A percentile compares a stretch with the other conserved stretches of the same genome.
Evolutionary conservation across 2,329 filamentous ascomycete genomes (phyloP).

Genomic region (Ceratocystis huliohia): DNA sequence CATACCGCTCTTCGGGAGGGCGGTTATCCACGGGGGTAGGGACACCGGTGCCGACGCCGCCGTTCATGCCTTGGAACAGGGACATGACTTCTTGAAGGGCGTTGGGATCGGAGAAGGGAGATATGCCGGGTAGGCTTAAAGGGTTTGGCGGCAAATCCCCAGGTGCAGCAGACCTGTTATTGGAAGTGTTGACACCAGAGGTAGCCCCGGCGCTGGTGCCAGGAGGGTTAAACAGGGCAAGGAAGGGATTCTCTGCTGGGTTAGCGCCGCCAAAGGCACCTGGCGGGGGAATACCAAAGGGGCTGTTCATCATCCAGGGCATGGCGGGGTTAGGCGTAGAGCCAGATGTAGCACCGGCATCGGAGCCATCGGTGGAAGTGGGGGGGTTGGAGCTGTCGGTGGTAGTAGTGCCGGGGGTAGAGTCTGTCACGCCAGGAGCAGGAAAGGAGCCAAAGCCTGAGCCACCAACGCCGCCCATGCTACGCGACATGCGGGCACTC

Average conservation of each 20-base stretch:
- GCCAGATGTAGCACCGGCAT: constrained; percentile 22
- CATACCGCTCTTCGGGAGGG: constrained; percentile 87
- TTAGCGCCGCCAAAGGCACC: constrained; percentile 23
- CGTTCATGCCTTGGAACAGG: constrained; percentile 7
- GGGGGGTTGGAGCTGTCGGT: constrained; percentile 31
- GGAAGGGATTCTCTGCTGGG: constrained; percentile 34
- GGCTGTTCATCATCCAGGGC: constrained; percentile 10
- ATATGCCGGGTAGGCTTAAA: constrained; percentile 1
- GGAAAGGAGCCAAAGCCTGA: constrained; percentile 48
- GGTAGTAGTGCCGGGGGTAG: constrained; percentile 42
- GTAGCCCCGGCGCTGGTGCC: constrained; percentile 17
- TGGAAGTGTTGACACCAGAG: constrained; percentile 22
- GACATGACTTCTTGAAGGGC: constrained; percentile 17
- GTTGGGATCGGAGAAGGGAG: constrained; percentile 14
- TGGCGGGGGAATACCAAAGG: constrained; percentile 12
- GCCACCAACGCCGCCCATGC: constrained; percentile 43
- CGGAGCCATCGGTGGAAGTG: constrained; percentile 23
- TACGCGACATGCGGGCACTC: constrained; percentile 69
- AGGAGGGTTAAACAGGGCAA: constrained; percentile 18
- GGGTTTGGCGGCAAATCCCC: constrained; percentile 16
- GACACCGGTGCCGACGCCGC: constrained; percentile 22
- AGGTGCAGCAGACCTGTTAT: constrained; percentile 14
- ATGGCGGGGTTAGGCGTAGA: not conserved
- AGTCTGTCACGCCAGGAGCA: constrained; percentile 83
- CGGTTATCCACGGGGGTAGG: constrained; percentile 60